Evolutionary conservation across 192 early-diverging fungal species (phyloP), one percentile per base, ranked within the genome.

Genomic region (Umbelopsis sp.): DNA sequence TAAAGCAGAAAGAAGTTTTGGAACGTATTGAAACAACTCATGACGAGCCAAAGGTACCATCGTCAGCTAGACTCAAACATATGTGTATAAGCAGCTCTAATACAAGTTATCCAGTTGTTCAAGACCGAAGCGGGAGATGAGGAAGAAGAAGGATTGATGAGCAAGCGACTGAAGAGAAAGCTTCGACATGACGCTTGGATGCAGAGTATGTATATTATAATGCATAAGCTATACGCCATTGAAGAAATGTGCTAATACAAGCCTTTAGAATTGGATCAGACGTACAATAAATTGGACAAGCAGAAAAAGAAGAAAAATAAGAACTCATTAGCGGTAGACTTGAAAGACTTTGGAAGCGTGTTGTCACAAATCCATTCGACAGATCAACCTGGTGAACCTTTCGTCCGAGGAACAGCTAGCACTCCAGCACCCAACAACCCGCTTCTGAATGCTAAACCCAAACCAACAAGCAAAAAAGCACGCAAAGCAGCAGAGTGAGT

Each of bases 401-500:
- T 61, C 33, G 55, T 61, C 8, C 21, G 55, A 35, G 55, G 55
- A 41, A 10, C 37, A 41, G 37, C 37, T 33, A 12, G 25, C 30
- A 13, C 25, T 16, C 3, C 55, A 3, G 12, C 55, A 35, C 30
- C 55, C 0, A 61, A 37, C 16, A 61, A 33, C 13, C 55, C 55
- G 15, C 33, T 61, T 37, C 49, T 68, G 9, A 72, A 78, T 4
- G 69, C 75, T 4, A 76, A 72, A 15, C 68, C 77, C 16, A 72
- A 74, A 47, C 37, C 69, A 11, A 78, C 80, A 45, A 74, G 76
- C 30, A 79, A 85, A 20, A 89, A 85, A 50, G 85, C 87, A 3
- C 79, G 86, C 46, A 85, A 85, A 51, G 85, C 86, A 76, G 87
- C 87, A 53, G 88, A 83, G 74, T 85, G 81, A 71, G 84, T 80